phyloP scores from a whole-genome alignment of 1,284 basidiomycete genomes.

The Malassezia yamatoensis region DNA sequence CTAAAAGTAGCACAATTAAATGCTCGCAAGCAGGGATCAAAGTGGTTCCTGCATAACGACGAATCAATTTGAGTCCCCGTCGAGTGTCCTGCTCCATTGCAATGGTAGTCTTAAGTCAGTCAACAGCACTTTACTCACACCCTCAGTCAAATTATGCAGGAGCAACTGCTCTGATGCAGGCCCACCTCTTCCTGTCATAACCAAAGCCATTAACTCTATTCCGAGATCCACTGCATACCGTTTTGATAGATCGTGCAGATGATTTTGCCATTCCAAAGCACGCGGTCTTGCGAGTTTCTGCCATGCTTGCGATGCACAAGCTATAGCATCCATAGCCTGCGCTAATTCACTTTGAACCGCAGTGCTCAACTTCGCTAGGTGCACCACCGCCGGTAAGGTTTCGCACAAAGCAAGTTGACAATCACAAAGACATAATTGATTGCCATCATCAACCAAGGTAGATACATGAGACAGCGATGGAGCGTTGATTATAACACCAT shows the following conservation, averaged over 20 bases:
- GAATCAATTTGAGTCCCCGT: constrained; percentile 11
- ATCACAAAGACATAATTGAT: not conserved
- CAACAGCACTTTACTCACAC: constrained; percentile 12
- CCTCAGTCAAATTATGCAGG: constrained; percentile 30
- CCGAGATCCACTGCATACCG: constrained; percentile 28
- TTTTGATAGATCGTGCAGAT: constrained; percentile 20
- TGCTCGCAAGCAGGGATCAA: constrained; percentile 15
- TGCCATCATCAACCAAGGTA: not conserved
- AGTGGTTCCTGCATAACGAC: constrained; percentile 9
- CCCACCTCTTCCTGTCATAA: constrained; percentile 25
- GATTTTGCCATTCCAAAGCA: constrained; percentile 24
- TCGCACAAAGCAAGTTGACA: not conserved
- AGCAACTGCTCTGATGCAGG: constrained; percentile 32
- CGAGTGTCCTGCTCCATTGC: constrained; percentile 15
- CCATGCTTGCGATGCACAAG: constrained; percentile 4
- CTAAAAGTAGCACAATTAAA: constrained; percentile 7
- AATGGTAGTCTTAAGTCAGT: constrained; percentile 3
- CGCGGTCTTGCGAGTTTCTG: constrained; percentile 5
- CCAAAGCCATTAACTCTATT: constrained; percentile 27
- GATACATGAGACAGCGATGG: not conserved
- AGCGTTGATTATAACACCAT: constrained; percentile 1
- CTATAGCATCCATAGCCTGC: constrained; percentile 6
- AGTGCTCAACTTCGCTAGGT: constrained; percentile 11
- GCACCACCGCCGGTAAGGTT: not conserved
- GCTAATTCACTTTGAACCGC: not conserved